A percentile compares a stretch with the other conserved stretches of the same genome.
Evolutionary conservation across 768 basidiomycete species (phyloP).

Genomic region (Trametopsis cervina): DNA sequence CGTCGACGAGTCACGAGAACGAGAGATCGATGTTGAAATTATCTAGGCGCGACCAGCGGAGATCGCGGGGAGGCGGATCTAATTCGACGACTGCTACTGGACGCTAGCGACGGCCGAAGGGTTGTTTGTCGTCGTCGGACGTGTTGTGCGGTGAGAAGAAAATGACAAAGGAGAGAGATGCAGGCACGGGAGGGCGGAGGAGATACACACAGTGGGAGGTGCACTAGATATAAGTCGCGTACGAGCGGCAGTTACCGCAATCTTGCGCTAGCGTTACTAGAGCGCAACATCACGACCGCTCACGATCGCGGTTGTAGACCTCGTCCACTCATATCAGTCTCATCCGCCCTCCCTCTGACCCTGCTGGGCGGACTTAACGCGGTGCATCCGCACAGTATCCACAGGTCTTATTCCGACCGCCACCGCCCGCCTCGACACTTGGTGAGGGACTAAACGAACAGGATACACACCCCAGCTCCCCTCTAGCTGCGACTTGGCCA

Average conservation of each 20-base stretch:
- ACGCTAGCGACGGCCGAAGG: slow-evolving; percentile 4
- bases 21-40: background rate
- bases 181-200: background rate
- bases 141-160: background rate
- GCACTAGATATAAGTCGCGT: background rate
- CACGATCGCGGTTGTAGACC: background rate
- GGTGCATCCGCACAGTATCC: slow-evolving; percentile 3
- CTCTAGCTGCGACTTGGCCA: too few relatives aligned
- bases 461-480: too few relatives aligned
- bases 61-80: background rate
- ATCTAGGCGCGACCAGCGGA: background rate
- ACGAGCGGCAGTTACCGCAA: background rate
- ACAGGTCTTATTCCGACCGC: too few relatives aligned
- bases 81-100: too few relatives aligned
- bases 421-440: too few relatives aligned
- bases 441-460: too few relatives aligned
- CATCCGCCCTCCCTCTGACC: background rate
- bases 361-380: slow-evolving; percentile 4
- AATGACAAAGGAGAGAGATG: background rate
- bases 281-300: background rate
- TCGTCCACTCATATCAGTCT: background rate
- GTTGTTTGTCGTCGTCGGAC: background rate
- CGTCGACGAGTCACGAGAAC: background rate
- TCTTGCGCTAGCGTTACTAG: too few relatives aligned
- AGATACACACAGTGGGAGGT: background rate